These are phyloP conservation scores for Oryza coarctata DNA, from an alignment of 176 grass and related monocot species.

Conservation along the genomic window DNA sequence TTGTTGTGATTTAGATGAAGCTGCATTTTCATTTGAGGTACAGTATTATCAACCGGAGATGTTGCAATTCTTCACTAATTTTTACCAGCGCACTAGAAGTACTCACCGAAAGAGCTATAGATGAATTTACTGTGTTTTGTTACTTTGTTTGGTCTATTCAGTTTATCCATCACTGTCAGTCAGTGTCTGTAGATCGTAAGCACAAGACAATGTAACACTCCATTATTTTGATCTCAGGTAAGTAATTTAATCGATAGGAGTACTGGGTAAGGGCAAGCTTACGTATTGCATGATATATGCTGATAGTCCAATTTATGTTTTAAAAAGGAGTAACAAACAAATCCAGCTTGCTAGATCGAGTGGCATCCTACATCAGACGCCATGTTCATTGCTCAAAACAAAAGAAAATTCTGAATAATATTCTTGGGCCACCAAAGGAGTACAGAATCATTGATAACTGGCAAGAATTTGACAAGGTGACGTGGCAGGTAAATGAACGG, in stretches of 20 bases:
- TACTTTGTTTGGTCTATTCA: not conserved
- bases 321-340: not conserved
- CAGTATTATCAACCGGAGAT: not conserved
- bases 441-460: not conserved
- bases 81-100: not conserved
- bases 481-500: not conserved
- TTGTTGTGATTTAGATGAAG: not conserved
- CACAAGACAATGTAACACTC: not conserved
- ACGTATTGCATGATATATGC: slow-evolving; percentile 1
- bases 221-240: slow-evolving; percentile 6
- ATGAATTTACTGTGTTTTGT: not conserved
- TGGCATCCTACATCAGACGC: not conserved
- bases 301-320: not conserved
- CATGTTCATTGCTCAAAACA: slow-evolving; percentile 2
- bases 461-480: slow-evolving; percentile 23
- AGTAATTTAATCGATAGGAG: not conserved
- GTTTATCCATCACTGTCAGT: not conserved
- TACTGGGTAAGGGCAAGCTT: slow-evolving; percentile 3
- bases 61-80: not conserved
- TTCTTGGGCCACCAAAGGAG: slow-evolving; percentile 19
- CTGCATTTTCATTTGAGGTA: not conserved
- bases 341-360: not conserved
- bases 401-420: slow-evolving; percentile 31
- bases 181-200: not conserved
- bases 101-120: not conserved